Evolutionary conservation across 768 basidiomycete genomes (phyloP), one percentile per base, ranked within the genome.

Genomic region (Hydnum rufescens): DNA sequence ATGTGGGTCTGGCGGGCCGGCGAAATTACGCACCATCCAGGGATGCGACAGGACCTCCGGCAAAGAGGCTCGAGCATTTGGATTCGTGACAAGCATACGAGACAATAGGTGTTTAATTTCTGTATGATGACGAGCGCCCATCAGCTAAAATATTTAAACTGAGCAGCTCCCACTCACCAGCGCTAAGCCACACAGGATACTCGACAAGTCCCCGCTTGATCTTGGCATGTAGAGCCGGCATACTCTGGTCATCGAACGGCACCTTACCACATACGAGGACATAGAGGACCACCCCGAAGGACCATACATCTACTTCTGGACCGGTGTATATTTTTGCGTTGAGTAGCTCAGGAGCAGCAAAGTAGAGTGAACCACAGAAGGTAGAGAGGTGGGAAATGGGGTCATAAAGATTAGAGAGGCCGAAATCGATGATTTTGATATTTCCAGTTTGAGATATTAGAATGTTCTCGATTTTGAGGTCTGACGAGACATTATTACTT

Each of bases 351-450:
- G 95, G 95, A 0, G 95, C 95, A 30, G 95, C 95, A 68, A 99
- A 99, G 66, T 99, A 99, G 26, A 99, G 71, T 0, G 88, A 95
- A 22, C 95, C 93, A 60, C 95, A 99, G 64, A 99, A 99, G 0
- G 95, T 99, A 23, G 84, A 76, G 1, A 99, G 76, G 62, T 90
- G 86, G 48, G 67, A 60, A 5, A 67, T 61, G 1, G 95, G 93
- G 60, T 93, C 78, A 64, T 80, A 97, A 8, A 99, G 73, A 67
- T 97, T 99, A 2, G 93, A 96, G 4, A 99, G 73, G 47, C 95
- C 95, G 66, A 97, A 99, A 67, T 99, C 93, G 64, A 97, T 99
- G 57, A 97, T 96, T 74, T 97, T 99, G 73, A 97, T 97, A 68
- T 96, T 97, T 6, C 95, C 95, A 0, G 86, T 86, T 58, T 95